Conservation (phyloP, 2,329 filamentous ascomycete species). For the Magnaporthiopsis poae region DNA sequence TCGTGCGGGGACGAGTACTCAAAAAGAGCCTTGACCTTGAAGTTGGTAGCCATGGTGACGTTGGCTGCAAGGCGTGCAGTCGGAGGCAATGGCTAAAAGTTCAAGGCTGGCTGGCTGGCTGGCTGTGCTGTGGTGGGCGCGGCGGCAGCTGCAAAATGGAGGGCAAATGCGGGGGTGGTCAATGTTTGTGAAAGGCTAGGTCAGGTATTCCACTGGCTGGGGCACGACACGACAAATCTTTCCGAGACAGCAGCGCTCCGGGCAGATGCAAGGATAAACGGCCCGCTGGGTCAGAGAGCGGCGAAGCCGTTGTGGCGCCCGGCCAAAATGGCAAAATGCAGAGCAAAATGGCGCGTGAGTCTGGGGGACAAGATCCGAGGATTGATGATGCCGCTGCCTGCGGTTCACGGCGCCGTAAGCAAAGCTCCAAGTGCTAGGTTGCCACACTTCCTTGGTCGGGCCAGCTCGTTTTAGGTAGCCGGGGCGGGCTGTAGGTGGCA, state of each 20-base stretch:
- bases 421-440: neutral
- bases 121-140: too few relatives aligned
- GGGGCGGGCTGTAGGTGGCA: too few relatives aligned
- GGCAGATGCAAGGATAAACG: neutral
- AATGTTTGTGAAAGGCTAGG: neutral
- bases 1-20: slow-evolving; percentile 89
- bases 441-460: neutral
- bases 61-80: slow-evolving; percentile 1
- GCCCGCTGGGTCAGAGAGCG: neutral
- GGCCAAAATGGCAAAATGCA: neutral
- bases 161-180: neutral
- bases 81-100: neutral
- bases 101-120: neutral
- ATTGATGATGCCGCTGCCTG: neutral
- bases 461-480: neutral
- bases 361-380: neutral
- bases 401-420: neutral
- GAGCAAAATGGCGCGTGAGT: neutral
- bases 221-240: neutral
- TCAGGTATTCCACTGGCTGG: neutral
- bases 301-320: neutral
- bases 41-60: slow-evolving; percentile 57
- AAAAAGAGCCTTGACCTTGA: slow-evolving; percentile 92
- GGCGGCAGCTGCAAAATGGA: neutral
- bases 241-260: neutral